Conservation (phyloP, 2,329 filamentous ascomycete species). For the Didymella arachidicola region DNA sequence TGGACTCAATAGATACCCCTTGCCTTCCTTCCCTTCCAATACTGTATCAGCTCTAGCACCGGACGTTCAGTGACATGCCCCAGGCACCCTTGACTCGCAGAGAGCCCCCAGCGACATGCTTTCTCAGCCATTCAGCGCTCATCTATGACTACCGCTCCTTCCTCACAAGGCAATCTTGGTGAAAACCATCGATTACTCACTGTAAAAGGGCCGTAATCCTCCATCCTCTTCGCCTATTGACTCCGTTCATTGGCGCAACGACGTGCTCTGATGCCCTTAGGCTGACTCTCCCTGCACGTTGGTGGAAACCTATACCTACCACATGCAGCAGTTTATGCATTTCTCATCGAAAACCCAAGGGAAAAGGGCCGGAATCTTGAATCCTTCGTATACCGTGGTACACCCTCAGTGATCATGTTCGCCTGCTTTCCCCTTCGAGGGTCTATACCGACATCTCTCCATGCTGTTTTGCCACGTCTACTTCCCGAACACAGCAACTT, state of each 20-base stretch:
- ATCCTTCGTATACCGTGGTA: neutral
- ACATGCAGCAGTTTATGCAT: neutral
- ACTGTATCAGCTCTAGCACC: neutral
- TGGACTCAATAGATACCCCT: slow-evolving; percentile 4
- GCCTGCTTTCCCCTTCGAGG: neutral
- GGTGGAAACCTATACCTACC: neutral
- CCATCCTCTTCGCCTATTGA: neutral
- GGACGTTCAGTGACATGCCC: neutral
- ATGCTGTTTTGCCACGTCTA: neutral
- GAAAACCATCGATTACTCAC: neutral
- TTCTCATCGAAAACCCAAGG: neutral
- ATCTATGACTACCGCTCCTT: neutral
- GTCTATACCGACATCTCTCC: neutral
- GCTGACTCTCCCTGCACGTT: neutral
- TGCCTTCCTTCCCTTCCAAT: neutral
- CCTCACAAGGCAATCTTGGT: neutral
- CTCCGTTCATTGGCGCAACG: neutral
- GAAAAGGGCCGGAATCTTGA: slow-evolving; percentile 10
- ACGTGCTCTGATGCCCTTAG: too few relatives aligned
- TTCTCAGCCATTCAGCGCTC: neutral
- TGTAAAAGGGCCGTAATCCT: neutral
- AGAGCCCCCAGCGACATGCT: neutral
- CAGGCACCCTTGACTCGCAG: neutral
- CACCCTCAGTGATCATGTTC: neutral
- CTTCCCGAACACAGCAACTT: neutral